Percentiles rank a stretch among this genome's conserved stretches.
Conservation (phyloP, 805 yeast species). For the Candida maris region DNA sequence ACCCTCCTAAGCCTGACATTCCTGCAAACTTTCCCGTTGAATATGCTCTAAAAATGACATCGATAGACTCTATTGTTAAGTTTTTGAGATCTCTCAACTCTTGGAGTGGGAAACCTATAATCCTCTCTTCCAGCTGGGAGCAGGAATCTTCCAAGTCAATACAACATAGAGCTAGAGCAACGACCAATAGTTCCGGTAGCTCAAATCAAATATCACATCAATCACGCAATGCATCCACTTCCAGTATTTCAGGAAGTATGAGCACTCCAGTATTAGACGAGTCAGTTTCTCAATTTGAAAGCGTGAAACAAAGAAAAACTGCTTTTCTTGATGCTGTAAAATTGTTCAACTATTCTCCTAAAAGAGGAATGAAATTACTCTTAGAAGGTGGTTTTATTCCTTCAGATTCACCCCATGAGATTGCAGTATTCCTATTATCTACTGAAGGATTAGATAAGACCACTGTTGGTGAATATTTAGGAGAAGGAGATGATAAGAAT, state of each 20-base stretch:
- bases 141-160: conserved; percentile 2
- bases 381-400: conserved; percentile 60
- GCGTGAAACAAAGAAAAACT: conserved; percentile 76
- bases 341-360: conserved; percentile 81
- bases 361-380: conserved; percentile 67
- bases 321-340: conserved; percentile 73
- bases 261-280: conserved; percentile 12
- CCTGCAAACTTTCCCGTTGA: conserved; percentile 63
- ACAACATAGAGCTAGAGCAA: conserved; percentile 14
- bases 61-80: conserved; percentile 77
- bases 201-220: conserved; percentile 23
- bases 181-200: conserved; percentile 23
- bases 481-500: conserved; percentile 79
- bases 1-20: conserved; percentile 53
- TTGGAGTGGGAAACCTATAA: conserved; percentile 71
- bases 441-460: conserved; percentile 77
- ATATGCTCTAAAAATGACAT: conserved; percentile 76
- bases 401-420: conserved; percentile 56
- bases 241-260: conserved; percentile 13
- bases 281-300: conserved; percentile 70
- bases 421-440: conserved; percentile 69
- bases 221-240: conserved; percentile 22
- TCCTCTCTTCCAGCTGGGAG: conserved; percentile 2
- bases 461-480: conserved; percentile 84
- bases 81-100: conserved; percentile 75